Evolutionary conservation across 176 grass and related monocot species (phyloP).

Genomic region (Ensete ventricosum): DNA sequence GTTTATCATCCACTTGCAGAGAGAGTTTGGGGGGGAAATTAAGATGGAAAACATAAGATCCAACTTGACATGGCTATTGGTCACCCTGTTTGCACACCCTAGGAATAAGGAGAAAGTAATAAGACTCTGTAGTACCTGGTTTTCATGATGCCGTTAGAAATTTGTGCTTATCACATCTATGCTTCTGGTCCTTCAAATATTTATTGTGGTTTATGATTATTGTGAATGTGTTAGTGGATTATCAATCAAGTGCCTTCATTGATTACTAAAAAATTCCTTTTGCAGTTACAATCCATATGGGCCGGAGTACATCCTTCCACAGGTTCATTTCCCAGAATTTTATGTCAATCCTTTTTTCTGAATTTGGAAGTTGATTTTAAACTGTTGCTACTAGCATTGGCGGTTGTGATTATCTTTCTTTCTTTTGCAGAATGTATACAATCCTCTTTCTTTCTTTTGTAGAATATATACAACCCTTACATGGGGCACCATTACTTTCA

Average conservation of each 20-base stretch:
- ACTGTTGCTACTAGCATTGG: background rate
- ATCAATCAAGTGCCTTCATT: slow-evolving; percentile 23
- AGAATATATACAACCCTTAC: slow-evolving; percentile 76
- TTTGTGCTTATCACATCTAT: background rate
- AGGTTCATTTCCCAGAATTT: slow-evolving; percentile 47
- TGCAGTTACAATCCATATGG: slow-evolving; percentile 82
- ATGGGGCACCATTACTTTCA: slow-evolving; percentile 74
- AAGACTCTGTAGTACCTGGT: background rate
- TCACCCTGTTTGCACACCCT: no score
- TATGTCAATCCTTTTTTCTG: slow-evolving; percentile 4
- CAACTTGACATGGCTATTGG: no score
- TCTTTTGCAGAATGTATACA: slow-evolving; percentile 61
- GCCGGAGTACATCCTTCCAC: slow-evolving; percentile 78
- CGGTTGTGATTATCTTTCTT: background rate
- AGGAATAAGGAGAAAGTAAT: background rate
- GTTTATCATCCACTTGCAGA: background rate
- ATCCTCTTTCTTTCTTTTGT: slow-evolving; percentile 31
- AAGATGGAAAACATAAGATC: background rate
- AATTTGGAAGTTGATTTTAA: background rate
- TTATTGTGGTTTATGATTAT: background rate
- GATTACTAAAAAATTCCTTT: slow-evolving; percentile 34
- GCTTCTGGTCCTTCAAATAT: background rate
- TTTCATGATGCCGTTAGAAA: background rate
- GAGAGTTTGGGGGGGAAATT: background rate
- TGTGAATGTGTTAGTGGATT: background rate